Conservation (phyloP, 1,284 basidiomycete species). For the Mrakiaceae sp. region DNA sequence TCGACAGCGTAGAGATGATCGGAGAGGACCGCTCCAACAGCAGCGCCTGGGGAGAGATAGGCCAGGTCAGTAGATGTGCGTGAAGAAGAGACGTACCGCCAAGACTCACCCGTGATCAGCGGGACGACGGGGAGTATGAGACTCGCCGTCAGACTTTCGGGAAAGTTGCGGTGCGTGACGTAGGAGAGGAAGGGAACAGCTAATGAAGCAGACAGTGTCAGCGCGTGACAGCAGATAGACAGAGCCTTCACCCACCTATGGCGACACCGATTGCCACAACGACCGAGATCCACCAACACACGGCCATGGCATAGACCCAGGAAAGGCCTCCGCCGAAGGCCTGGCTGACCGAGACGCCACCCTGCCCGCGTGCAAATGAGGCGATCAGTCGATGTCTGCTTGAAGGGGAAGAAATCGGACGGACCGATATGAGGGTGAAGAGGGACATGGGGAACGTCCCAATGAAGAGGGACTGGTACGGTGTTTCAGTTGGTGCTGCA, state of each 20-base stretch:
- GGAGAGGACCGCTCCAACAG: constrained; percentile 16
- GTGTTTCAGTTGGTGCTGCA: background rate
- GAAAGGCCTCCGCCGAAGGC: background rate
- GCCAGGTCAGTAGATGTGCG: background rate
- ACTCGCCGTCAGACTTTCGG: constrained; percentile 9
- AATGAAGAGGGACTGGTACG: background rate
- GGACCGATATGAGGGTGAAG: background rate
- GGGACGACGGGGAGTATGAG: constrained; percentile 17
- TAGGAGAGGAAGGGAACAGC: background rate
- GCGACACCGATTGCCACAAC: constrained; percentile 3
- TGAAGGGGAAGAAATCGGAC: background rate
- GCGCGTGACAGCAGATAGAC: too few relatives aligned
- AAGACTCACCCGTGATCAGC: constrained; percentile 10
- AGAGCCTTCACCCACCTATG: background rate
- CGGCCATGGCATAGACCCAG: constrained; percentile 7
- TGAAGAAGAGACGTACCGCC: too few relatives aligned
- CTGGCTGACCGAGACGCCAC: background rate
- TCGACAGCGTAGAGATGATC: constrained; percentile 1
- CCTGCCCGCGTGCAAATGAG: constrained; percentile 3
- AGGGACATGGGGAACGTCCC: constrained; percentile 1
- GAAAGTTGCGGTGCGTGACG: constrained; percentile 15
- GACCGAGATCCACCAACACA: constrained; percentile 7
- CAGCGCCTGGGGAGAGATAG: background rate
- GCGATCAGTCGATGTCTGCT: constrained; percentile 8
- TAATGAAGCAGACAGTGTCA: background rate